Conservation (phyloP, 352 stramenopile genomes). For the Phytophthora lateralis region DNA sequence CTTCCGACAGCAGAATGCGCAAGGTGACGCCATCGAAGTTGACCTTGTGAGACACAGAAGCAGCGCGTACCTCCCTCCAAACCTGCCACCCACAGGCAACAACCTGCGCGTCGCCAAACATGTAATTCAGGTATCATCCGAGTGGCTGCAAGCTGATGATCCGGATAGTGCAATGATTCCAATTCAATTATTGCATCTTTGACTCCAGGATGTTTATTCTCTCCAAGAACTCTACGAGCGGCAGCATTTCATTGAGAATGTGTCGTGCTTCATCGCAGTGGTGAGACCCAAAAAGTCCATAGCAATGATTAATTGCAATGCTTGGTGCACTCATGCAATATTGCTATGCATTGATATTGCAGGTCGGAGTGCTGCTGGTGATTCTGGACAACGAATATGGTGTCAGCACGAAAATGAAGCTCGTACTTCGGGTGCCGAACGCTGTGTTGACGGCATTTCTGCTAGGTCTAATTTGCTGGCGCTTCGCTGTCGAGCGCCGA, state of each 20-base stretch:
- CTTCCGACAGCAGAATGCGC: conserved; percentile 24
- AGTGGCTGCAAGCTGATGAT: not conserved
- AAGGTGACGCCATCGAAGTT: not conserved
- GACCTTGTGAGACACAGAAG: conserved; percentile 25
- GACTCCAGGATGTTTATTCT: conserved; percentile 57
- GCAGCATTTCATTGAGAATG: conserved; percentile 65
- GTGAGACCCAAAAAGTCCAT: conserved; percentile 3
- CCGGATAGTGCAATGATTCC: not conserved
- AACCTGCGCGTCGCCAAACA: conserved; percentile 58
- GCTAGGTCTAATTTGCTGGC: conserved; percentile 55
- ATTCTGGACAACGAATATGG: conserved; percentile 75
- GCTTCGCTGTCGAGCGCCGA: conserved; percentile 56
- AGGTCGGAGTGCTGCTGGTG: conserved; percentile 63
- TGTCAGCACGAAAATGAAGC: conserved; percentile 35
- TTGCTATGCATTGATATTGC: not conserved
- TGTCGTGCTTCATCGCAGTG: conserved; percentile 59
- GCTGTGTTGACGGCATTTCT: conserved; percentile 50
- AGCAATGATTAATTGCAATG: not conserved
- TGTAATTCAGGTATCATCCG: conserved; percentile 48
- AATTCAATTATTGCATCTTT: not conserved
- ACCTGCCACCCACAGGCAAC: conserved; percentile 15
- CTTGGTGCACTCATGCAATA: not conserved
- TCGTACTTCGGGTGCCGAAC: conserved; percentile 49
- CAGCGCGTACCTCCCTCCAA: conserved; percentile 53
- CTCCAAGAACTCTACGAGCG: conserved; percentile 70